Conservation (phyloP, 139 green algal genomes). For the Picochlorum sp. region DNA sequence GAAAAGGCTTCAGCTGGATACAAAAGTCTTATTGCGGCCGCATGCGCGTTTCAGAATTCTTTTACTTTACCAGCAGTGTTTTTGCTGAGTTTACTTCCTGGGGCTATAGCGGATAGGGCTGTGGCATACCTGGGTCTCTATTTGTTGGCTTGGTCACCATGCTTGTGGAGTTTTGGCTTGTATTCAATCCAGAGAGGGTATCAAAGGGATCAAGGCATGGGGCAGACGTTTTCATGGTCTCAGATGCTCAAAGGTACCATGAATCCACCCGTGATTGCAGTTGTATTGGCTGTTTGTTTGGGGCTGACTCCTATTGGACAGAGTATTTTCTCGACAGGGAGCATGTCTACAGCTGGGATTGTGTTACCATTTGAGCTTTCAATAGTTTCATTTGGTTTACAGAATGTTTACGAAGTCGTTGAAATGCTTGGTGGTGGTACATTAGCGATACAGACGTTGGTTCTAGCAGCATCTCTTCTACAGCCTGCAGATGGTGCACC, state of each 20-base stretch:
- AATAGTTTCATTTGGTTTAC: slow-evolving; percentile 19
- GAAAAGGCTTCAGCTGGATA: slow-evolving; percentile 13
- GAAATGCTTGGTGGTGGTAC: slow-evolving; percentile 40
- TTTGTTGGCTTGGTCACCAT: slow-evolving; percentile 47
- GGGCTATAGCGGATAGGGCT: slow-evolving; percentile 10
- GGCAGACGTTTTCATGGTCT: not conserved
- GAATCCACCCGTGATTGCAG: slow-evolving; percentile 49
- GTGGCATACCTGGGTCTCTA: slow-evolving; percentile 34
- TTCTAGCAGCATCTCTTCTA: slow-evolving; percentile 54
- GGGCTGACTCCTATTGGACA: slow-evolving; percentile 38
- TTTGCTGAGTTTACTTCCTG: slow-evolving; percentile 39
- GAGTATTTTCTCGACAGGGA: slow-evolving; percentile 19
- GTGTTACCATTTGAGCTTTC: slow-evolving; percentile 32
- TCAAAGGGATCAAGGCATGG: not conserved
- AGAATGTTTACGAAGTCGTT: slow-evolving; percentile 35
- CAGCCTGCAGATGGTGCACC: slow-evolving; percentile 6
- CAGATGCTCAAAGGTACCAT: slow-evolving; percentile 9
- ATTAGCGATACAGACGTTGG: slow-evolving; percentile 46
- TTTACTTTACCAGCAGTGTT: slow-evolving; percentile 57
- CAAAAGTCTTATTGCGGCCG: slow-evolving; percentile 28
- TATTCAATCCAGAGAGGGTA: slow-evolving; percentile 15
- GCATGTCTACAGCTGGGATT: not conserved
- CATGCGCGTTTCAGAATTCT: slow-evolving; percentile 60
- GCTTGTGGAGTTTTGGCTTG: slow-evolving; percentile 49
- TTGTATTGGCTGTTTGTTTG: slow-evolving; percentile 38